Base-by-base conservation (phyloP, 768 basidiomycete species). In the Hygrophoropsis aurantiaca region DNA sequence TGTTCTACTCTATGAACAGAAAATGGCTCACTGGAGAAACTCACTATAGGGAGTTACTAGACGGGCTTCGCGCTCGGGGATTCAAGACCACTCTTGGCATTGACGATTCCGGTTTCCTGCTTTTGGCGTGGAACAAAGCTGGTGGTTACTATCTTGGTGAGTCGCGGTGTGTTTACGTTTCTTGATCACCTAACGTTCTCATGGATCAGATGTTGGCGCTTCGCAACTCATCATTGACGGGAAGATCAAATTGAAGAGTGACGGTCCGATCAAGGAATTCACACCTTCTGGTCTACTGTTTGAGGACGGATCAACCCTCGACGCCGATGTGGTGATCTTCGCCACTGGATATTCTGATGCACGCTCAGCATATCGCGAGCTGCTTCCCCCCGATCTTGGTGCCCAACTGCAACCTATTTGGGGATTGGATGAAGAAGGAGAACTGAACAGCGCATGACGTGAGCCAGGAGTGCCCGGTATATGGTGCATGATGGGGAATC, bases 101-200 rank as follows among this genome's bases (percentile, higher is more conserved):
- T 26, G 74, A 80, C 5, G 77, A 69, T 16, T 67, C 75, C 1
- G 85, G 85, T 0, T 71, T 80, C 50, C 47, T 75, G 9, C 63
- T 76, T 35, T 61, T 79, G 16, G 75, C 74, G 11, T 78, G 72
- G 59, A 60, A 59, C 7, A 71, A 70, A 35, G 78, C 66, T 0
- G 84, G 84, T 20, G 84, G 87, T 5, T 87, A 83, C 61, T 88
- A 88, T 62, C 66, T 86, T 2, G 84, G 85, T 79, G 48, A 20
- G 67, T 48, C 5, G 11, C 36, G 27, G 18, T 23, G 40, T 24
- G 19, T 3, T 13, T 4, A 9, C 20, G 40, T 38, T 11, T 19
- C 40, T n/a, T 9, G 24, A 20, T 13, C 10, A 30, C 6, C 27
- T 30, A 30, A 10, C 6, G 9, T 8, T 38, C 7, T 38, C n/a